A percentile compares a stretch with the other conserved stretches of the same genome.
Evolutionary conservation across 106 monocot species (phyloP).

Genomic region (Dendrobium nobile): DNA sequence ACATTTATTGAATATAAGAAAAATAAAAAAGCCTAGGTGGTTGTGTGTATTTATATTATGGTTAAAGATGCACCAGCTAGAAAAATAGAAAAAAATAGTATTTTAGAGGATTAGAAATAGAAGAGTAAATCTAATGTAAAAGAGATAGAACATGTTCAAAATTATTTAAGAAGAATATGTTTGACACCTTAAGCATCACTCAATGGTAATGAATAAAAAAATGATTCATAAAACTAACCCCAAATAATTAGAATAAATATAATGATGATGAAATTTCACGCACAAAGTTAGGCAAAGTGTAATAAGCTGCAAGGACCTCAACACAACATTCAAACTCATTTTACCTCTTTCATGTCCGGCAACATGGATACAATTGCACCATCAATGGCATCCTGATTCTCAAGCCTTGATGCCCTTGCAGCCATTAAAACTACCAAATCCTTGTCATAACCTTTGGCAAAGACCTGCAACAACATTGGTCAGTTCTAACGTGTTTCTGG

Average conservation of each 20-base stretch:
- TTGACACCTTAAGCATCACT: background rate
- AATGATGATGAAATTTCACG: background rate
- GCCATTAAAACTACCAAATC: slow-evolving; percentile 39
- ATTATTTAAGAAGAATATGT: background rate
- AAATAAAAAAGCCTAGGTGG: background rate
- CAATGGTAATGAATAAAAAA: background rate
- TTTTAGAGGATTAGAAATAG: background rate
- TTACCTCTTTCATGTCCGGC: slow-evolving; percentile 44
- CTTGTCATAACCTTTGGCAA: slow-evolving; percentile 36
- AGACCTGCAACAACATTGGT: slow-evolving; percentile 27
- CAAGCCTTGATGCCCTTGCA: slow-evolving; percentile 58
- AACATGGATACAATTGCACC: slow-evolving; percentile 46
- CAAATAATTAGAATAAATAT: background rate
- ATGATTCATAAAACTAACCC: background rate
- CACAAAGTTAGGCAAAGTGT: background rate
- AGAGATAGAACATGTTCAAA: background rate
- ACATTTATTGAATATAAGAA: no score
- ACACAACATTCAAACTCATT: background rate
- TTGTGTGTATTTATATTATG: background rate
- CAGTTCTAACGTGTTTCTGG: background rate
- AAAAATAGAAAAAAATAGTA: background rate
- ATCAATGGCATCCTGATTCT: slow-evolving; percentile 61
- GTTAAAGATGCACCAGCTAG: background rate
- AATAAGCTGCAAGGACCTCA: background rate
- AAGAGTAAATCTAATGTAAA: background rate